Conservation (phyloP, 768 basidiomycete species). For the Tephrocybe sp. region DNA sequence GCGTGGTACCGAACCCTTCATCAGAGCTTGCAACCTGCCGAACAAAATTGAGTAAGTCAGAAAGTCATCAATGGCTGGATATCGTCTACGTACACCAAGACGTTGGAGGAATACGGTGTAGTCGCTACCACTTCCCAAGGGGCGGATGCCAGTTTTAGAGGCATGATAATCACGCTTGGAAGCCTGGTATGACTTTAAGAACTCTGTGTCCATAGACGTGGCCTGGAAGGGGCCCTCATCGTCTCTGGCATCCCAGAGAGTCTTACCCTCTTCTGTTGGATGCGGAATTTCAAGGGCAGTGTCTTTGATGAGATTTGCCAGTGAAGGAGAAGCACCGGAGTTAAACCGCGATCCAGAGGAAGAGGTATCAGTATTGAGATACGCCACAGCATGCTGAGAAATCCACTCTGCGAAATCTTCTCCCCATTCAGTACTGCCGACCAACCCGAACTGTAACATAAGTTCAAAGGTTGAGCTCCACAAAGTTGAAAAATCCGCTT, state of each 20-base stretch:
- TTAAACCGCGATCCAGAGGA: constrained; percentile 60
- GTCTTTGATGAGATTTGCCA: constrained; percentile 70
- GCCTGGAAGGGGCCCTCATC: constrained; percentile 57
- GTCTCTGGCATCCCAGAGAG: constrained; percentile 76
- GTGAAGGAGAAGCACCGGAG: constrained; percentile 72
- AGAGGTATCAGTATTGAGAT: constrained; percentile 81
- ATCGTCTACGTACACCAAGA: constrained; percentile 38
- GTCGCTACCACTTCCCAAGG: constrained; percentile 88
- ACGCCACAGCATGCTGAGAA: constrained; percentile 75
- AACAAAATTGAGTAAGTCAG: not conserved
- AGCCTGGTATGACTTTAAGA: constrained; percentile 37
- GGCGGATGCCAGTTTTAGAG: constrained; percentile 43
- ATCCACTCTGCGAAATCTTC: constrained; percentile 91
- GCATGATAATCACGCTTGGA: constrained; percentile 30
- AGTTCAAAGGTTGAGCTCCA: constrained; percentile 6
- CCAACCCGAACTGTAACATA: constrained; percentile 55
- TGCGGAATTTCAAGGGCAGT: constrained; percentile 75
- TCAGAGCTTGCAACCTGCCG: constrained; percentile 43
- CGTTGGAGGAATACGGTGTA: constrained; percentile 91
- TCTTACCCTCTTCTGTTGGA: constrained; percentile 60
- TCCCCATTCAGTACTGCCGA: constrained; percentile 91
- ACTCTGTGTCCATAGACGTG: constrained; percentile 39
- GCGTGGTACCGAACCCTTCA: constrained; percentile 40
- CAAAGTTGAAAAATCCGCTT: constrained; percentile 24
- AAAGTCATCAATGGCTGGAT: not conserved